Conservation (phyloP, 225 moss, liverwort and hornwort species). For the Straminergon stramineum region DNA sequence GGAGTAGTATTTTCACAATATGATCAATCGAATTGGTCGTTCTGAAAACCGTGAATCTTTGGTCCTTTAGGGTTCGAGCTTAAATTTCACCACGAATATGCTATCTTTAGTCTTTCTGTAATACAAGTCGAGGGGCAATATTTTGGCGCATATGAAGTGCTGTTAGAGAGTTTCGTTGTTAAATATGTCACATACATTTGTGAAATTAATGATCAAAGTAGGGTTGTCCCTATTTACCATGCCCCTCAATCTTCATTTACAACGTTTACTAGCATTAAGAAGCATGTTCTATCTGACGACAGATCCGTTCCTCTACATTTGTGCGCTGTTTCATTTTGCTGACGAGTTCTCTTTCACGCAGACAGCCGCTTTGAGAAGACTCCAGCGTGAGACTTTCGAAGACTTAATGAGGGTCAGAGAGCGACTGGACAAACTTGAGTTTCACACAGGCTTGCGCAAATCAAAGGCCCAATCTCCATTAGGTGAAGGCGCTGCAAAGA, state of each 20-base stretch:
- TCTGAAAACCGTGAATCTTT: neutral
- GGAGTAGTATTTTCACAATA: neutral
- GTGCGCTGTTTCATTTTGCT: neutral
- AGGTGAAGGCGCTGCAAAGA: constrained; percentile 38
- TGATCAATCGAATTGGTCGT: neutral
- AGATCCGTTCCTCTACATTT: neutral
- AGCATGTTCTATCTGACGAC: neutral
- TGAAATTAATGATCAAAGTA: neutral
- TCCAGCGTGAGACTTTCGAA: constrained; percentile 77
- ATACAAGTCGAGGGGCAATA: neutral
- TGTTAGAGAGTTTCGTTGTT: neutral
- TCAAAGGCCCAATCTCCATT: constrained; percentile 19
- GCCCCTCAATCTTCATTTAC: neutral
- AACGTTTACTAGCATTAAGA: neutral
- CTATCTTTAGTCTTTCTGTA: neutral
- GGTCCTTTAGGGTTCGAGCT: neutral
- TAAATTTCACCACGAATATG: neutral
- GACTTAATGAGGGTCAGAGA: constrained; percentile 71
- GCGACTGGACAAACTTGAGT: constrained; percentile 76
- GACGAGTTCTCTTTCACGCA: constrained; percentile 21
- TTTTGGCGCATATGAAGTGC: neutral
- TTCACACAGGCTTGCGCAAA: constrained; percentile 53
- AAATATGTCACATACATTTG: neutral
- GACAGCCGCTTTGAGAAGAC: constrained; percentile 83
- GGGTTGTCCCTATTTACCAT: neutral